Evolutionary conservation across 345 rosid genomes (phyloP), one percentile per base, ranked within the genome.

Genomic region (Brassica carinata): DNA sequence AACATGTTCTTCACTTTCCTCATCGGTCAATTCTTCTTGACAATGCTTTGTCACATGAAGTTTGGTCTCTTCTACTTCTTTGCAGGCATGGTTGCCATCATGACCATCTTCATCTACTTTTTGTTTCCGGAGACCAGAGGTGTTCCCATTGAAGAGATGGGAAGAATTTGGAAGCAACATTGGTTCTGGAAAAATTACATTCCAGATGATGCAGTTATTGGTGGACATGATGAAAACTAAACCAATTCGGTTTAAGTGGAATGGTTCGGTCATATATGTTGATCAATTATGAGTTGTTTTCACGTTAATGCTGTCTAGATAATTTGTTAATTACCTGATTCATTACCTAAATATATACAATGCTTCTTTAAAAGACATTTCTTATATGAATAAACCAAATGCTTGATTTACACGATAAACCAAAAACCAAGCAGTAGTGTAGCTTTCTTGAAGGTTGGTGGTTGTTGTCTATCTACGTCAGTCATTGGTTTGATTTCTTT

Each of bases 121-220:
- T 55, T 90, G 72, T 62, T 90, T 77, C 92, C 94, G 0, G 92
- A 90, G 88, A 89, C 94, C 3, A 87, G 85, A 75, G 85, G 80
- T 61, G 68, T 85, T 34, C 94, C 94, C 0, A 85, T 90, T 57
- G 90, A 90, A 73, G 81, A 84, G 58, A 87, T 90, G 92, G 86
- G 85, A 2, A 75, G 67, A 19, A 91, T 90, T 58, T 89, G 91
- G 93, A 85, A 81, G 61, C 79, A 84, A 26, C 90, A 85, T 55
- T 48, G 55, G 55, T 48, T 48, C 7, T 48, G 57, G 57, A 48
- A 48, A 48, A 48, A 48, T 14, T 51, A 51, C 18, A 51, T 51
- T n/a, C 58, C 58, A 51, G 58, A 51, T 51, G 58, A 51, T 51
- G 58, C 18, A 51, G 58, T 51, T n/a, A 51, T 51, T 51, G 58